These are phyloP conservation scores for Madurella fahalii DNA, from an alignment of 2,329 filamentous ascomycete species.

Conservation along the genomic window DNA sequence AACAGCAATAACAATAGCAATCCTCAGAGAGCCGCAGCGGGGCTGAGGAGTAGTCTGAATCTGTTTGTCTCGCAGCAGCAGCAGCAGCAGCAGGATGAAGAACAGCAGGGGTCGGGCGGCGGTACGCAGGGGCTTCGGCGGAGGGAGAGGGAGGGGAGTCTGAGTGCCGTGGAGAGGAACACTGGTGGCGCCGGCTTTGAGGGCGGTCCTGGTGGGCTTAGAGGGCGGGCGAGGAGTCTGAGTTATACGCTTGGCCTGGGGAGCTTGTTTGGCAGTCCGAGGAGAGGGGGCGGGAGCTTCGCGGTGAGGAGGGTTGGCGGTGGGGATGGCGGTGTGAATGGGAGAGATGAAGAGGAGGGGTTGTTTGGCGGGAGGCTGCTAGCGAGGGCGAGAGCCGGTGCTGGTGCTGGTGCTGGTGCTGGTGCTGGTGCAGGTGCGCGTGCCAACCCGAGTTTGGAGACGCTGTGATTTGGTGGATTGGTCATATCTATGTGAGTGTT, in stretches of 20 bases:
- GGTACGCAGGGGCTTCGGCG: conserved; percentile 33
- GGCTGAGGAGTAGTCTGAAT: too few relatives aligned
- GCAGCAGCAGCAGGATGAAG: conserved; percentile 25
- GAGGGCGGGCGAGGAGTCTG: conserved; percentile 37
- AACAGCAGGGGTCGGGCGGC: too few relatives aligned
- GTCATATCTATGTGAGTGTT: too few relatives aligned
- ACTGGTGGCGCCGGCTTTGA: conserved; percentile 8
- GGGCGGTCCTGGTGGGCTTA: conserved; percentile 24
- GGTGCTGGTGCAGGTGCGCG: too few relatives aligned
- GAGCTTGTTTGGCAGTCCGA: conserved; percentile 28
- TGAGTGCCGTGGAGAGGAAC: conserved; percentile 5
- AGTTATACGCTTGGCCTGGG: conserved; percentile 35
- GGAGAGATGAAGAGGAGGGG: background rate
- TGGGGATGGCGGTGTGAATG: background rate
- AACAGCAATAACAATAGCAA: background rate
- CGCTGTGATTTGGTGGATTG: too few relatives aligned
- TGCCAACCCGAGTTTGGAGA: too few relatives aligned
- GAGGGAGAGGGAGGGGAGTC: conserved; percentile 32
- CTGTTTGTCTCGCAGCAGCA: background rate
- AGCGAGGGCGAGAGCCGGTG: too few relatives aligned
- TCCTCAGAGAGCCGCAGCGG: too few relatives aligned
- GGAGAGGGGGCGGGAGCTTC: background rate
- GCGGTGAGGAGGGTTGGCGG: background rate
- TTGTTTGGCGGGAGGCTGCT: too few relatives aligned
- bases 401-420: too few relatives aligned